phyloP scores from a whole-genome alignment of 352 stramenopile species.

The Phytopythium cucurbitacearum region DNA sequence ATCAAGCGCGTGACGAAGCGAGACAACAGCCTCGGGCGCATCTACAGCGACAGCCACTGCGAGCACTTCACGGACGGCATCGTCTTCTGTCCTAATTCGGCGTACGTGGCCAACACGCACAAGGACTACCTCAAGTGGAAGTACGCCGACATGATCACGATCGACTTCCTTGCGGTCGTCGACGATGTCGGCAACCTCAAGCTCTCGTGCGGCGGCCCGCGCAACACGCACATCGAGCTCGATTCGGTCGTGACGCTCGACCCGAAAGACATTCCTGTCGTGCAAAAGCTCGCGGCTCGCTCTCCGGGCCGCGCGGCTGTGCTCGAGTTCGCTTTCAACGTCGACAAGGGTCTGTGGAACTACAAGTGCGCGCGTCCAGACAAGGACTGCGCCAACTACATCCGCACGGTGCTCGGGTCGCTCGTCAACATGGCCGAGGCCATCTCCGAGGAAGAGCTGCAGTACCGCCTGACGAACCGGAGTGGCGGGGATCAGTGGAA shows the following conservation, averaged over 20 bases:
- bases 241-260: conserved; percentile 80
- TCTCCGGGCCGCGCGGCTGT: conserved; percentile 61
- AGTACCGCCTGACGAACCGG: conserved; percentile 78
- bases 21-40: conserved; percentile 66
- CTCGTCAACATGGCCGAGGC: conserved; percentile 90
- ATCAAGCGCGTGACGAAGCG: conserved; percentile 77
- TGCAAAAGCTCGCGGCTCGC: conserved; percentile 63
- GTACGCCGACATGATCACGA: conserved; percentile 87
- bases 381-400: conserved; percentile 89
- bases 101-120: conserved; percentile 81
- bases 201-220: conserved; percentile 68
- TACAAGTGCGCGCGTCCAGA: conserved; percentile 87
- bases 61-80: conserved; percentile 89
- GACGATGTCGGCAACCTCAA: conserved; percentile 56
- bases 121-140: conserved; percentile 92
- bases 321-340: conserved; percentile 85
- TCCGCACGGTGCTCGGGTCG: conserved; percentile 86
- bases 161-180: conserved; percentile 77
- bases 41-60: conserved; percentile 82
- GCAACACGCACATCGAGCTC: conserved; percentile 77
- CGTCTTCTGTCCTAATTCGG: conserved; percentile 86
- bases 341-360: conserved; percentile 86
- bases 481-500: conserved; percentile 77
- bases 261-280: conserved; percentile 60
- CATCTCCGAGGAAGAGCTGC: conserved; percentile 88